Base-by-base conservation (phyloP, 139 green algal species). In the Tetradesmus lagerheimii region DNA sequence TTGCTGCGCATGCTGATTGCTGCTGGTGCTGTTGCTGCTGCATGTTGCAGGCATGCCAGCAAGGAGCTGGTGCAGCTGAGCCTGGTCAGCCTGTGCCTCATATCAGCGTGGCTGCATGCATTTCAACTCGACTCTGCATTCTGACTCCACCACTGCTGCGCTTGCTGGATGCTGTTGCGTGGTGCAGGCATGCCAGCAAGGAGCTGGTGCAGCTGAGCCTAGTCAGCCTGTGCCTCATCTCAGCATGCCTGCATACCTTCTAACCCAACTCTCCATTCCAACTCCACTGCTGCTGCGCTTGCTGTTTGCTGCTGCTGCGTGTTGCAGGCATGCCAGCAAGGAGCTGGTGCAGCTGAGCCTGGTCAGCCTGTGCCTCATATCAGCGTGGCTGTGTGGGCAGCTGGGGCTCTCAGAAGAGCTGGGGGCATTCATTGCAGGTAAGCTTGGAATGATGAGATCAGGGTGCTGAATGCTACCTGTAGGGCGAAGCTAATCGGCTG, bases 351-450 rank as follows among this genome's bases (percentile, higher is more conserved):
- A 98, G 94, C 91, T 99, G 67, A 92, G 90, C 38, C 85, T 96
- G 37, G 89, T 99, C 16, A 93, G 93, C 31, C 95, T 97, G 85
- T 99, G 97, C 92, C 93, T 98, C 31, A 81, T 93, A 25, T 86
- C 92, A 38, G 93, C 95, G 5, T 95, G 94, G 92, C 80, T 93
- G 85, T 95, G 89, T n/a, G 94, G 94, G 25, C 79, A 91, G 47
- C 77, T 96, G 67, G 93, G 96, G 0, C 91, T 99, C 39, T 97
- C 93, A 0, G 92, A 96, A 0, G 98, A 99, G 93, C 93, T 99
- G 67, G 98, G 98, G 5, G 96, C 98, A 4, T 99, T 99, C 92
- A 90, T 99, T 39, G 97, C 96, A 31, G 97, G 97, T 0, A n/a
- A n/a, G n/a, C n/a, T n/a, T n/a, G n/a, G n/a, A n/a, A n/a, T n/a